Evolutionary conservation across 768 basidiomycete species (phyloP).

Genomic region (Mycena rosella): DNA sequence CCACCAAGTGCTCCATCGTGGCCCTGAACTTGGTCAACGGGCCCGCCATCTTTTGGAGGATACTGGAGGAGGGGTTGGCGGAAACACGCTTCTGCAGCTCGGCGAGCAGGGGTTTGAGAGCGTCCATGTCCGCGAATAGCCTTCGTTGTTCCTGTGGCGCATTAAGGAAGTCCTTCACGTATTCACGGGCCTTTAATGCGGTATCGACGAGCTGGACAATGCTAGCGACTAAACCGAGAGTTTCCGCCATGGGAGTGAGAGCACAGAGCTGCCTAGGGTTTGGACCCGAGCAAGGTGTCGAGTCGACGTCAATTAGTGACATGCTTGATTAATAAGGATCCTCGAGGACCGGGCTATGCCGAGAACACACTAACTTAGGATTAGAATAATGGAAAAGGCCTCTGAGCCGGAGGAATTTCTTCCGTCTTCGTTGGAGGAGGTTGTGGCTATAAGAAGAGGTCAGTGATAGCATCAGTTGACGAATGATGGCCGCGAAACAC

Average conservation of each 20-base stretch:
- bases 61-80: neutral
- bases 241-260: neutral
- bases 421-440: too few relatives aligned
- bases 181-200: neutral
- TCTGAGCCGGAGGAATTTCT: too few relatives aligned
- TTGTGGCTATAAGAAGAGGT: too few relatives aligned
- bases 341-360: too few relatives aligned
- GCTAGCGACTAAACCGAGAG: neutral
- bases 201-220: constrained; percentile 2
- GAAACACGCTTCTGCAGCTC: neutral
- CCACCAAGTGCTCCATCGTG: neutral
- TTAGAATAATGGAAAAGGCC: too few relatives aligned
- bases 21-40: neutral
- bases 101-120: neutral
- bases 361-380: too few relatives aligned
- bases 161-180: neutral
- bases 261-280: too few relatives aligned
- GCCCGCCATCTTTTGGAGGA: neutral
- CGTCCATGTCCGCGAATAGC: neutral
- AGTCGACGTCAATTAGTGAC: too few relatives aligned
- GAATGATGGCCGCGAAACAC: too few relatives aligned
- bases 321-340: too few relatives aligned
- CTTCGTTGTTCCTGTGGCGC: neutral
- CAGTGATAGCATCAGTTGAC: too few relatives aligned
- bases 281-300: too few relatives aligned